Evolutionary conservation across 768 basidiomycete species (phyloP).

Genomic region (Paxillus ammoniavirescens): DNA sequence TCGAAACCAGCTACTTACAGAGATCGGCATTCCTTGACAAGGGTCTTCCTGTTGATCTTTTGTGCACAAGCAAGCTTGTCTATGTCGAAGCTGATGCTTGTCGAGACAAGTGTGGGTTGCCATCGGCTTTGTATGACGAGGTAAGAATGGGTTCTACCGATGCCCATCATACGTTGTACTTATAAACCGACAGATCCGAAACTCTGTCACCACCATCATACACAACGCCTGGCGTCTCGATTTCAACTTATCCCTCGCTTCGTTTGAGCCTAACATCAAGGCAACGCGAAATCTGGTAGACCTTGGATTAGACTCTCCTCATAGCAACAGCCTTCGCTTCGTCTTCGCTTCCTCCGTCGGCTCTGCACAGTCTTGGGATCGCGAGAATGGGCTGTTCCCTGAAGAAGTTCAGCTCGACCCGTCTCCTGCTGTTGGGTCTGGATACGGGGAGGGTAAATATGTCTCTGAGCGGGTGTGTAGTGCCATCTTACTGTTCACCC

Average conservation of each 20-base stretch:
- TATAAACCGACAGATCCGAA: slow-evolving; percentile 9
- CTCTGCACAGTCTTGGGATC: slow-evolving; percentile 23
- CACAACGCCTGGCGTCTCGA: slow-evolving; percentile 42
- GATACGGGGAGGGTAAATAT: too few relatives aligned
- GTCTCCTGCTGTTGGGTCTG: too few relatives aligned
- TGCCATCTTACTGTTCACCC: too few relatives aligned
- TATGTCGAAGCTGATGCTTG: slow-evolving; percentile 39
- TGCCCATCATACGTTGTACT: background rate
- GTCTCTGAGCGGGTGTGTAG: too few relatives aligned
- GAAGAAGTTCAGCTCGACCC: too few relatives aligned
- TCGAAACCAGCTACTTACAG: slow-evolving; percentile 26
- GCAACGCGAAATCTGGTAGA: slow-evolving; percentile 34
- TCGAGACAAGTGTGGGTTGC: slow-evolving; percentile 29
- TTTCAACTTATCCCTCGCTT: slow-evolving; percentile 38
- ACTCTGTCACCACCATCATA: slow-evolving; percentile 30
- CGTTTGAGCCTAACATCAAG: slow-evolving; percentile 36
- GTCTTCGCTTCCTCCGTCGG: slow-evolving; percentile 27
- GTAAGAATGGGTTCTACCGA: slow-evolving; percentile 14
- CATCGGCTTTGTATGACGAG: slow-evolving; percentile 24
- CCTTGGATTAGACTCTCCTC: slow-evolving; percentile 26
- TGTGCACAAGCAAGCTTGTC: slow-evolving; percentile 33
- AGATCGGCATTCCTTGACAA: slow-evolving; percentile 34
- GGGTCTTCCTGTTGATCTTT: slow-evolving; percentile 28
- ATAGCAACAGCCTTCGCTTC: slow-evolving; percentile 15
- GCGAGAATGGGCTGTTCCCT: slow-evolving; percentile 21